Percentiles rank a stretch among this genome's conserved stretches.
phyloP scores from a whole-genome alignment of 2,329 filamentous ascomycete species.

The Nigrograna mackinnonii region DNA sequence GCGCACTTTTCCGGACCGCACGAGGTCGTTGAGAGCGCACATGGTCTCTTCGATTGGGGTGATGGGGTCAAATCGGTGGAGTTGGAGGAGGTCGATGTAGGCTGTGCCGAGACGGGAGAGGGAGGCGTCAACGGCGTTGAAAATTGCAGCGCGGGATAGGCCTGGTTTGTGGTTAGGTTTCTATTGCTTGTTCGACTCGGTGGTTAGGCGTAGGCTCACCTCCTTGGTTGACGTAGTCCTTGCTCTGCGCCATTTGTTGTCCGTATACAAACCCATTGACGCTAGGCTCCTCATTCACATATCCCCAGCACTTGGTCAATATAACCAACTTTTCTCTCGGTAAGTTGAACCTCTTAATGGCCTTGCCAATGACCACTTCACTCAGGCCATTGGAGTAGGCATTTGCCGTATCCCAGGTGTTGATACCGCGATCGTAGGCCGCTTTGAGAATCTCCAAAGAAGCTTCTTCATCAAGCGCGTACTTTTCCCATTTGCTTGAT shows the following conservation, averaged over 20 bases:
- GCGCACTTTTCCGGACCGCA: conserved; percentile 54
- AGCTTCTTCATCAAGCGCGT: conserved; percentile 53
- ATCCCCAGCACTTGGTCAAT: conserved; percentile 61
- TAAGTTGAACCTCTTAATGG: conserved; percentile 63
- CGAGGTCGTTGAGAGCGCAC: conserved; percentile 58
- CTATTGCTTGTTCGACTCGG: neutral
- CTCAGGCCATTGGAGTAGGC: conserved; percentile 62
- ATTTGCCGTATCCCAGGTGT: conserved; percentile 56
- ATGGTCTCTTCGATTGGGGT: conserved; percentile 59
- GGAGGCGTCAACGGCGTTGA: conserved; percentile 37
- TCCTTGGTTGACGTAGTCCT: conserved; percentile 27
- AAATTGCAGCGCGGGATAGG: conserved; percentile 38
- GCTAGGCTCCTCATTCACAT: conserved; percentile 36
- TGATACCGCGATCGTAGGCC: conserved; percentile 62
- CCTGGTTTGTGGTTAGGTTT: conserved; percentile 18
- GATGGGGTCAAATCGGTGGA: conserved; percentile 58
- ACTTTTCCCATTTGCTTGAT: neutral
- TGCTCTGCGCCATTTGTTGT: conserved; percentile 32
- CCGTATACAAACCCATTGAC: conserved; percentile 15
- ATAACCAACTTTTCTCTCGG: conserved; percentile 65
- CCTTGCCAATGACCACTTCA: conserved; percentile 66
- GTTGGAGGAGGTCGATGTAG: conserved; percentile 63
- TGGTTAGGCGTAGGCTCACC: conserved; percentile 30
- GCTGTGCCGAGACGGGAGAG: conserved; percentile 7
- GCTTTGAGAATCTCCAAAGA: conserved; percentile 56